Base-by-base conservation (phyloP, 2,329 filamentous ascomycete species). In the Cordyceps tenuipes region DNA sequence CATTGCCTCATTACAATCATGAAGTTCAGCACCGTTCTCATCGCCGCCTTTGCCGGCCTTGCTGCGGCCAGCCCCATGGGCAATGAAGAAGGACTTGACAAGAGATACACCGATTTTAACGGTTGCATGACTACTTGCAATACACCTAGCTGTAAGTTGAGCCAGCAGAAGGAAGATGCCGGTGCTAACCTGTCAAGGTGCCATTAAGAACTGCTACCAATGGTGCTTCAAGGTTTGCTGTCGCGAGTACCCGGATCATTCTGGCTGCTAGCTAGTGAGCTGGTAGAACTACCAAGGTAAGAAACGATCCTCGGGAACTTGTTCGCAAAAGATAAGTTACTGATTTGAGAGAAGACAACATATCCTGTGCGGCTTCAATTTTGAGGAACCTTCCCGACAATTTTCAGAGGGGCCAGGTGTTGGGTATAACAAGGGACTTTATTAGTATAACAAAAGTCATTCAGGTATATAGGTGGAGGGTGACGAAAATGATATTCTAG, bases 81-180 rank as follows among this genome's bases (percentile, higher is more conserved):
- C 31, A 41, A 13, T 36, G 55, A 49, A 21, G 60, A 62, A 29
- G 12, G 31, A 6, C 60, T 62, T n/a, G 56, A 62, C 10, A 62
- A 62, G 34, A 49, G 60, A 62, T 62, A 62, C 29, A 62, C 43
- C 31, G 60, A 62, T 50, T 62, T 10, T 2, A 1, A 12, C 7
- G 60, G 60, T 15, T 62, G 60, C n/a, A 62, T 61, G 60, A 31
- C 39, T 17, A 46, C 26, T 23, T 61, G 60, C 55, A 53, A 58
- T 19, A 59, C 60, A 19, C 55, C 60, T 31, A 39, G 21, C 8
- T 62, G 60, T 29, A 29, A 29, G 29, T 29, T 29, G 29, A 29
- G 7, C 5, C 29, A 29, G 7, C 29, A 8, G 5, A 29, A 29
- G 29, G 29, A 29, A 29, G 29, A 29, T 6, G 29, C 29, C 5